Evolutionary conservation across 2,329 filamentous ascomycete genomes (phyloP), one percentile per base, ranked within the genome.

Genomic region (Nemania diffusa): DNA sequence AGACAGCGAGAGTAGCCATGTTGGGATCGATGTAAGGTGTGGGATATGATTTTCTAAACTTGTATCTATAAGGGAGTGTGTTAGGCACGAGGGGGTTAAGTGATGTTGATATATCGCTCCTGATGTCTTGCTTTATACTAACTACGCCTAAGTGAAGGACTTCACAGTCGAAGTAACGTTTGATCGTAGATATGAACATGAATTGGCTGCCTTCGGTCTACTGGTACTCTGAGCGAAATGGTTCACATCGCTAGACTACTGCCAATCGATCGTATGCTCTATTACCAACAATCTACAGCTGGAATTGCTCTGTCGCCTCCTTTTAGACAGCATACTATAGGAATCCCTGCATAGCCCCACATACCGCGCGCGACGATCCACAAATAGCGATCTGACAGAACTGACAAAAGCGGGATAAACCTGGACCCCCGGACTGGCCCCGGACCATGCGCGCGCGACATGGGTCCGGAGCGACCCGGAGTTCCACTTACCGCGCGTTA

Each of bases 1-100:
- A 64, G 8, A 56, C 69, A 29, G 72, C 63, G n/a, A 53, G 60
- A 17, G 50, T 2, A 32, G 50, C 8, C 44, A 53, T 61, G 46
- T 48, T 61, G 26, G n/a, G 58, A 22, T 44, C 17, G 48, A 22
- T 53, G n/a, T 11, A 44, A 24, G 27, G 53, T 42, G 5, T 29
- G 29, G 22, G 59, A 55, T 34, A 46, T 20, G 27, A 34, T 53
- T 22, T 22, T 44, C 24, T 48, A n/a, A 32, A 15, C 24, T n/a
- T 53, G 11, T 37, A 24, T 42, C 17, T 59, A 17, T 27, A 17
- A 40, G 20, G 59, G 8, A 34, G 37, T 17, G n/a, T n/a, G 1
- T 42, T 44, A 22, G 34, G 13, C 20, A 60, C 42, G 32, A 42
- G 22, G 29, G 1, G 13, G 7, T 5, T 5, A n/a, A 15, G 15